Percentiles rank a stretch among this genome's conserved stretches.
These are phyloP conservation scores for Solanum chacoense DNA, from an alignment of 305 asterid species.

Conservation along the genomic window DNA sequence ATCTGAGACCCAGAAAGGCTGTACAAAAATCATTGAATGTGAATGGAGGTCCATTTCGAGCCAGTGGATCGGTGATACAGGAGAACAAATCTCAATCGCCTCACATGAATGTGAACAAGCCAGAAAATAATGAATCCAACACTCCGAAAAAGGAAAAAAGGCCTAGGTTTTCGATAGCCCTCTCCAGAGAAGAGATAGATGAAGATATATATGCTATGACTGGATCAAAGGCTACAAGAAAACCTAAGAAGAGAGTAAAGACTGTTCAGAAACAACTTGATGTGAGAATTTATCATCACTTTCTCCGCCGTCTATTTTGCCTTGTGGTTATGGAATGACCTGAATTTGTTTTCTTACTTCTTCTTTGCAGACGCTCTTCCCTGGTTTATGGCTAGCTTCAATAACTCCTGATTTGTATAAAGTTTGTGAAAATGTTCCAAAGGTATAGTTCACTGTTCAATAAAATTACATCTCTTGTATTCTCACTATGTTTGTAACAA, in stretches of 20 bases:
- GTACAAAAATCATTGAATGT: constrained; percentile 29
- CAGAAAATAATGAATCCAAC: background rate
- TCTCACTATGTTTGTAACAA: background rate
- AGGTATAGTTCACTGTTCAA: constrained; percentile 27
- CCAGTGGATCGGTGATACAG: constrained; percentile 6
- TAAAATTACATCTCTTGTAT: background rate
- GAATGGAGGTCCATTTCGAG: constrained; percentile 28
- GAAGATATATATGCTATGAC: constrained; percentile 59
- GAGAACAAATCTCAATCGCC: constrained; percentile 34
- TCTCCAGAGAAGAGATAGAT: constrained; percentile 64
- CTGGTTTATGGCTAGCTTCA: constrained; percentile 49
- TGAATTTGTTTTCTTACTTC: background rate
- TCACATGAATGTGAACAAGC: constrained; percentile 26
- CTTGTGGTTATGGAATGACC: background rate
- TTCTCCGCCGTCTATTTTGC: background rate
- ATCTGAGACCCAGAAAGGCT: constrained; percentile 77
- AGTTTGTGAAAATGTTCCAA: constrained; percentile 39
- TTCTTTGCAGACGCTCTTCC: constrained; percentile 41
- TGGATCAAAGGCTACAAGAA: constrained; percentile 60
- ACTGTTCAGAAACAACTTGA: constrained; percentile 41
- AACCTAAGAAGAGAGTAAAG: constrained; percentile 61
- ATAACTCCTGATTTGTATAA: constrained; percentile 44
- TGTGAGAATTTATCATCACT: constrained; percentile 24
- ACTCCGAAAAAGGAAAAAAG: constrained; percentile 44
- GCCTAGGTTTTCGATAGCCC: constrained; percentile 26